Conservation (phyloP, 1,284 basidiomycete genomes). For the Malassezia obtusa region DNA sequence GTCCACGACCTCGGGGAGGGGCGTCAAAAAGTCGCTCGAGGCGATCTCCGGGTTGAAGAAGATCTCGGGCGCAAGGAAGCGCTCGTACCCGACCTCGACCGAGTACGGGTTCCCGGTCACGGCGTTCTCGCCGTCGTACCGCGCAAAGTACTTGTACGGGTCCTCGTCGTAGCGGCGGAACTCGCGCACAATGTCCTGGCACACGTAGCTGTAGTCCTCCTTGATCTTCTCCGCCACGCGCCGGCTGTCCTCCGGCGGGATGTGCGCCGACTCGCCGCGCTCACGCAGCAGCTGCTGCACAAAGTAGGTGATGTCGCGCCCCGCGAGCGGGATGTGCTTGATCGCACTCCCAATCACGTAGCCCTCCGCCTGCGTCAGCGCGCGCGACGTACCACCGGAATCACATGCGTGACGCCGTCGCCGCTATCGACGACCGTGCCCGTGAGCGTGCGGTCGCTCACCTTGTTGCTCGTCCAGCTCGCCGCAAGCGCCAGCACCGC, state of each 20-base stretch:
- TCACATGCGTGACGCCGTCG: constrained; percentile 96
- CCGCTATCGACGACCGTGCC: constrained; percentile 98
- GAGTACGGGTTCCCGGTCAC: constrained; percentile 85
- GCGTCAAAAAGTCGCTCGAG: constrained; percentile 94
- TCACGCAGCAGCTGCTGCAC: constrained; percentile 93
- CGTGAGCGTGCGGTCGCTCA: constrained; percentile 82
- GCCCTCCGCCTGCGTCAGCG: no score
- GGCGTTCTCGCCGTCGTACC: constrained; percentile 83
- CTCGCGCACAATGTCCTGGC: constrained; percentile 98
- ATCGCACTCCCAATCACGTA: constrained; percentile 98
- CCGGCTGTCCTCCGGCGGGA: constrained; percentile 93
- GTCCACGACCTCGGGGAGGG: constrained; percentile 91
- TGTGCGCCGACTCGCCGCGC: constrained; percentile 76
- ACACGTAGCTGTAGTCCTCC: constrained; percentile 94
- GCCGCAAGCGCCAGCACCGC: constrained; percentile 98
- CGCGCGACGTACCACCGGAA: no score
- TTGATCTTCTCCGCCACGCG: constrained; percentile 88
- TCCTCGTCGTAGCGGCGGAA: constrained; percentile 96
- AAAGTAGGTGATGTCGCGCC: constrained; percentile 92
- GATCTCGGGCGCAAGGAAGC: constrained; percentile 96
- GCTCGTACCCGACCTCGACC: constrained; percentile 93
- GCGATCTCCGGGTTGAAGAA: constrained; percentile 99
- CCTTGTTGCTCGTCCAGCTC: constrained; percentile 88
- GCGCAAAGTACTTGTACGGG: constrained; percentile 89
- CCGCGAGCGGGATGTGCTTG: constrained; percentile 97